Evolutionary conservation across 768 basidiomycete genomes (phyloP), one percentile per base, ranked within the genome.

Genomic region (Podaxis sp.): DNA sequence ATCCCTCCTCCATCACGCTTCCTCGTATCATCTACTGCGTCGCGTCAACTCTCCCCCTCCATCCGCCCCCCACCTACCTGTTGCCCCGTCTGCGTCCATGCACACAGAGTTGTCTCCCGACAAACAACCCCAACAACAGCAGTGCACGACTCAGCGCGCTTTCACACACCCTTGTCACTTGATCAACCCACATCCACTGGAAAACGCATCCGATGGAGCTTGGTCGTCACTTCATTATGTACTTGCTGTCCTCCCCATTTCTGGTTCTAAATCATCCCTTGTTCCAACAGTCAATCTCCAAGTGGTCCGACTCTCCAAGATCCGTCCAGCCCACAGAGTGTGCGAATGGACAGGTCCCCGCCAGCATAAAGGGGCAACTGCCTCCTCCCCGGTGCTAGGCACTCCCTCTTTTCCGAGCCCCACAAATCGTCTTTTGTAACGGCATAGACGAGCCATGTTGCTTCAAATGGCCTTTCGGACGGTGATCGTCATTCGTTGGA

Each of bases 311-410:
- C 32, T 23, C 21, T 44, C 25, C 57, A 59, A 59, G 57, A 59
- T 59, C 57, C 57, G 57, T 27, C 57, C 57, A 59, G 50, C 38
- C 38, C 36, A 51, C 36, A 51, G 38, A 16, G 50, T 59, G 25
- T 28, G 50, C 27, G 55, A 46, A 46, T 23, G 13, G 11, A 32
- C 21, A 4, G 11, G 16, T n/a, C 52, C 13, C 27, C 13, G 21
- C n/a, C 14, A 14, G 35, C 47, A 57, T 36, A 57, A 37, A 50
- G 23, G 13, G 10, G 23, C 38, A 27, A 25, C 5, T 16, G 11
- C 28, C 13, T 10, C 7, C 50, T 16, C 18, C 11, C 21, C 7
- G 5, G 47, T 2, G 5, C 46, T 4, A 16, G 2, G 1, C 9
- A 44, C 42, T n/a, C 37, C 5, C 21, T 18, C 14, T 16, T 14